These are phyloP conservation scores for Berberis thunbergii DNA, from an alignment of 164 flowering plant genomes.

Conservation along the genomic window DNA sequence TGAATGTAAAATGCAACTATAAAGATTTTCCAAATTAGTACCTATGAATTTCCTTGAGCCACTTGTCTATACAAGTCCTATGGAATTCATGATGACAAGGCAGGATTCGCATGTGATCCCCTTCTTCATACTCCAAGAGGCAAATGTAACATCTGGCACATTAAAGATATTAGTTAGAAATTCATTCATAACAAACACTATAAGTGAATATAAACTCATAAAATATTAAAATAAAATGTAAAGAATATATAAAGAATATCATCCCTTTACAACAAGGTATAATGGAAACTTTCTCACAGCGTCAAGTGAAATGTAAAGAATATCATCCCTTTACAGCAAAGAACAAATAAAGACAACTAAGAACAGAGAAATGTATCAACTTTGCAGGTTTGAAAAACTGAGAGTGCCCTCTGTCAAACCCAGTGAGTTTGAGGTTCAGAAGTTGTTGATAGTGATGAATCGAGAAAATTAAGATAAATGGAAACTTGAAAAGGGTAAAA, in stretches of 20 bases:
- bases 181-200: neutral
- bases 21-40: constrained; percentile 12
- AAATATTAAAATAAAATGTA: neutral
- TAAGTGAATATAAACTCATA: neutral
- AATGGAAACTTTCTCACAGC: neutral
- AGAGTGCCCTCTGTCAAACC: no score
- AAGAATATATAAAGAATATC: neutral
- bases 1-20: neutral
- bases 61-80: constrained; percentile 69
- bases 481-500: no score
- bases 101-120: constrained; percentile 61
- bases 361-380: neutral
- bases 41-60: constrained; percentile 98
- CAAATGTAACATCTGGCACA: constrained; percentile 80
- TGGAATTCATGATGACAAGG: constrained; percentile 95
- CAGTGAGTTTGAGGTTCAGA: no score
- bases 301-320: neutral
- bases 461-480: no score
- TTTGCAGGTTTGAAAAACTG: no score
- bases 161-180: constrained; percentile 8
- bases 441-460: no score
- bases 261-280: neutral
- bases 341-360: neutral
- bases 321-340: neutral
- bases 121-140: constrained; percentile 93